Conservation (phyloP, 176 grass and related monocot species). For the Hordeum marinum region DNA sequence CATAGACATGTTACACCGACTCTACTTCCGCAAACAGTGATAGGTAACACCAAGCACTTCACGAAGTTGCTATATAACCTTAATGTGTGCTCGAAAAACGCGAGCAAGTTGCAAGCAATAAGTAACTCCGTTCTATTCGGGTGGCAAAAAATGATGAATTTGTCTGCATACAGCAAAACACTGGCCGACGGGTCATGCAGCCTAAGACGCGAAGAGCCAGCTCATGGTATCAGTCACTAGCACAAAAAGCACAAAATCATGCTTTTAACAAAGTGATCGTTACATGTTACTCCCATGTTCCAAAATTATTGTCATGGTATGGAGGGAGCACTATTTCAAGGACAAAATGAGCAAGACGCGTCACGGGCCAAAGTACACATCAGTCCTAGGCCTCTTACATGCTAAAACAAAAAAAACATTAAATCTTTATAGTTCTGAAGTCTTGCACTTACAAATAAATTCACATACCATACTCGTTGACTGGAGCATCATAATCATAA, state of each 20-base stretch:
- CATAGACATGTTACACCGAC: not conserved
- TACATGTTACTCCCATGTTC: not conserved
- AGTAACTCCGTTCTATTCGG: not conserved
- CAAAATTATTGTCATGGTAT: no score
- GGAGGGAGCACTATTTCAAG: not conserved
- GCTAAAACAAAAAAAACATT: slow-evolving; percentile 10
- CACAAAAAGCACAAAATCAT: not conserved
- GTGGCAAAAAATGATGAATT: not conserved
- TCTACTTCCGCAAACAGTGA: not conserved
- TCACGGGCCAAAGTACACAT: not conserved
- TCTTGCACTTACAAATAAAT: slow-evolving; percentile 1
- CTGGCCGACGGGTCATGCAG: not conserved
- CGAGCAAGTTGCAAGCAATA: not conserved
- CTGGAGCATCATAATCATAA: slow-evolving; percentile 95
- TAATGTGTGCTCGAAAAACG: not conserved
- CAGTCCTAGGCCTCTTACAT: not conserved
- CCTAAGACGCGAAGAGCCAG: not conserved
- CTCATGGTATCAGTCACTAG: not conserved
- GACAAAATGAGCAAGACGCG: not conserved
- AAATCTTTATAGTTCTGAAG: slow-evolving; percentile 12
- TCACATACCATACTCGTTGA: slow-evolving; percentile 86
- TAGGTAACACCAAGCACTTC: not conserved
- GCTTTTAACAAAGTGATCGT: not conserved
- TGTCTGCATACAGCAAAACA: not conserved
- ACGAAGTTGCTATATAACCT: not conserved